These are phyloP conservation scores for Cairneyella variabilis DNA, from an alignment of 495 filamentous ascomycete genomes.

Conservation along the genomic window DNA sequence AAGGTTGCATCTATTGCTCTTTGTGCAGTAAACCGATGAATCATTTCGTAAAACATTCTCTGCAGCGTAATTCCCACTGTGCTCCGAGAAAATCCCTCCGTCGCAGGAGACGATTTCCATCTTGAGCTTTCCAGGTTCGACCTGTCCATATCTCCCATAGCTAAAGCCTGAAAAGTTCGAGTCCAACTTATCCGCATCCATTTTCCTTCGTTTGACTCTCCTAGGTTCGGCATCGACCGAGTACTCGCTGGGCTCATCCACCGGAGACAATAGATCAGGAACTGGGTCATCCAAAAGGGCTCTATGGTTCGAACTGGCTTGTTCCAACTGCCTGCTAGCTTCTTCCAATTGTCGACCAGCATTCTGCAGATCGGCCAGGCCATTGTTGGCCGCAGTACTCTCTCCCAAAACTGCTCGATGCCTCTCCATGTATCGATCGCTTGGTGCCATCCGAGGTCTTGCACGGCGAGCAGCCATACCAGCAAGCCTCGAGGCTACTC, in stretches of 20 bases:
- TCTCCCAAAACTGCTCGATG: slow-evolving; percentile 22
- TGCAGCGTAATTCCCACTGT: slow-evolving; percentile 49
- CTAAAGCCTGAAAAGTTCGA: slow-evolving; percentile 51
- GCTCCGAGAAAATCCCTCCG: slow-evolving; percentile 67
- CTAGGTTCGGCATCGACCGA: slow-evolving; percentile 32
- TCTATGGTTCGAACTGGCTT: slow-evolving; percentile 39
- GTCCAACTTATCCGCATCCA: slow-evolving; percentile 59
- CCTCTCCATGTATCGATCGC: slow-evolving; percentile 31
- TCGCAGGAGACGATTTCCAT: slow-evolving; percentile 91
- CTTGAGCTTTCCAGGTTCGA: slow-evolving; percentile 69
- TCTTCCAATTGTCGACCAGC: slow-evolving; percentile 33
- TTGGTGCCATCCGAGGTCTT: slow-evolving; percentile 29
- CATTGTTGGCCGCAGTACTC: slow-evolving; percentile 5
- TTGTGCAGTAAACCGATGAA: slow-evolving; percentile 82
- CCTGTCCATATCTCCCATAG: slow-evolving; percentile 81
- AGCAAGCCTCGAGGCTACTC: slow-evolving; percentile 8
- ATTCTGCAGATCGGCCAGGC: slow-evolving; percentile 17
- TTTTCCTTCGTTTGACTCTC: slow-evolving; percentile 68
- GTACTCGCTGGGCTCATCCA: slow-evolving; percentile 36
- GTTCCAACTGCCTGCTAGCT: slow-evolving; percentile 33
- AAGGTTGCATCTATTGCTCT: slow-evolving; percentile 77
- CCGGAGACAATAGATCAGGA: slow-evolving; percentile 34
- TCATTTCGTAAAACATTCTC: slow-evolving; percentile 85
- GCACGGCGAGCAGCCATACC: slow-evolving; percentile 12
- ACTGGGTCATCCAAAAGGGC: slow-evolving; percentile 45